Evolutionary conservation across 2,329 filamentous ascomycete species (phyloP), one percentile per base, ranked within the genome.

Genomic region (Myriangium duriaei): DNA sequence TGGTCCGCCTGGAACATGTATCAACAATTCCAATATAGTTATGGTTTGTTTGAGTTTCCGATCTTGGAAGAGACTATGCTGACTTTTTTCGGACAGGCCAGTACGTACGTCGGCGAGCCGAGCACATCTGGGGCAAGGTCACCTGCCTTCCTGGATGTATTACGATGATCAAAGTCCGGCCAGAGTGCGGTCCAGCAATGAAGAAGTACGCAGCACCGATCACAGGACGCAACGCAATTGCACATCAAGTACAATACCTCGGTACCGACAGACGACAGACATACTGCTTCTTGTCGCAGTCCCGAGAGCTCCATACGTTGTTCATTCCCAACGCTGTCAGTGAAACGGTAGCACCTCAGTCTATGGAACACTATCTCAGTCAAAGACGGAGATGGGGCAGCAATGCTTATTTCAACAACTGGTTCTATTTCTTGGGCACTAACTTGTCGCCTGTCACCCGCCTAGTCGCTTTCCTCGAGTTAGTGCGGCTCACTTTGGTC

Each of bases 341-440:
- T 1, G 55, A 58, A 32, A 58, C 55, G 0, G 54, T 58, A 10
- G 55, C 55, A 1, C 55, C 55, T 1, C 55, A 58, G 16, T 54
- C 49, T 1, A 35, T 58, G n/a, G 45, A 49, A 17, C 55, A 58
- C 42, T 58, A 58, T 28, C 49, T 58, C 16, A 52, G 48, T 31
- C 55, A 58, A 41, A 45, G 55, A 2, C 51, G 55, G 4, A 46
- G 55, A 5, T 58, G 55, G 55, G 55, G 55, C 2, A 55, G 51
- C 2, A 58, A 58, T 11, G 55, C 55, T 4, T 58, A 58, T 39
- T 58, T 57, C 42, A 58, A 58, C 49, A 58, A 58, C 30, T 58
- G 54, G 32, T 58, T 55, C 26, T 58, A 58, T 21, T 43, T 52
- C 1, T 46, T 43, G 4, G 55, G 55, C 11, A 49, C 54, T 29